Evolutionary conservation across 495 filamentous ascomycete genomes (phyloP).

Genomic region (Cudoniella acicularis): DNA sequence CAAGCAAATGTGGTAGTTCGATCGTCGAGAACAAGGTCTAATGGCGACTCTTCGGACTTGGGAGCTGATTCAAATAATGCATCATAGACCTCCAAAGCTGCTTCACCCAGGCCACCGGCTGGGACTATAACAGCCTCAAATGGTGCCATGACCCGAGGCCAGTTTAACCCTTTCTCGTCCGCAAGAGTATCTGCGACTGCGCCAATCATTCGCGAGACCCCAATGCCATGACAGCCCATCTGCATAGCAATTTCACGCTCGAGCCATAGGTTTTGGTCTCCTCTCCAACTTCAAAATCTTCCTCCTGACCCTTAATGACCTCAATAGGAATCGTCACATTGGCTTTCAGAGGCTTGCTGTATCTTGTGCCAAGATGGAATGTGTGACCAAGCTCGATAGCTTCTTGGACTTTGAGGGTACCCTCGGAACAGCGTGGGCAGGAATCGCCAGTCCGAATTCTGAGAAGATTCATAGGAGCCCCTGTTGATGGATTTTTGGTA

Average conservation of each 20-base stretch:
- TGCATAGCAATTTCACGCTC: constrained; percentile 53
- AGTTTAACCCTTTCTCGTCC: constrained; percentile 75
- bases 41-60: background rate
- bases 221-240: constrained; percentile 97
- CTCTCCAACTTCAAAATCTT: background rate
- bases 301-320: background rate
- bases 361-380: constrained; percentile 88
- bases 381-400: constrained; percentile 93
- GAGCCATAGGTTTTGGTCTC: constrained; percentile 12
- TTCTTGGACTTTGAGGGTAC: constrained; percentile 59
- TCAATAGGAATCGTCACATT: constrained; percentile 41
- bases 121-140: constrained; percentile 74
- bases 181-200: constrained; percentile 74
- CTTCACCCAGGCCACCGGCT: constrained; percentile 39
- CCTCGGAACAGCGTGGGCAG: constrained; percentile 66
- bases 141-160: constrained; percentile 83
- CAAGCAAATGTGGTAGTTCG: constrained; percentile 65
- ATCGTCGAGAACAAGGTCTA: constrained; percentile 73
- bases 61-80: constrained; percentile 30
- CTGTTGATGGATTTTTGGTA: constrained; percentile 11
- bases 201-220: constrained; percentile 85
- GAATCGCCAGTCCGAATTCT: constrained; percentile 62
- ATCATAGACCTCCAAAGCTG: constrained; percentile 57
- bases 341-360: constrained; percentile 70
- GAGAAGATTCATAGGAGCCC: constrained; percentile 50